Base-by-base conservation (phyloP, 192 early-diverging fungal species). In the Phycomyces blakesleeanus region DNA sequence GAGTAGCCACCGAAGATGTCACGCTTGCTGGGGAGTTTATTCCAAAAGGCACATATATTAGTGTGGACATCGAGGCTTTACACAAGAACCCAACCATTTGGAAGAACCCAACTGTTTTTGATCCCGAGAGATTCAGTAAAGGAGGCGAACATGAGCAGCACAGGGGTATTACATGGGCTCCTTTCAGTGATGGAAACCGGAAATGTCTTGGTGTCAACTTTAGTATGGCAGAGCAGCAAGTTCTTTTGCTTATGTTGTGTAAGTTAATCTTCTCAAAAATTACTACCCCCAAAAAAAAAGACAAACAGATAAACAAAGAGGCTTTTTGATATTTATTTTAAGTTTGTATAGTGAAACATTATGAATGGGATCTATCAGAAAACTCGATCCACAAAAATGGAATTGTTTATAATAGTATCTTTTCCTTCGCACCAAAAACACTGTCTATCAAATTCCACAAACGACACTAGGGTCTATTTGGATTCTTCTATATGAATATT, bases 121-220 rank as follows among this genome's bases (percentile, higher is more conserved):
- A 69, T 26, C 68, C 68, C 22, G 68, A 69, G 10, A 15, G 68
- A 26, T 69, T 69, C 26, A 25, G 29, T 0, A 21, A 53, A n/a
- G 68, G 49, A 10, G 53, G 53, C 16, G 61, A 51, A 6, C 40
- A 37, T 15, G 68, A 41, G 0, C 20, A 25, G 16, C 20, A 40
- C 44, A 22, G 24, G 64, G 40, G 68, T 1, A 73, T 76, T 51
- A 24, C 78, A n/a, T 87, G 81, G 78, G 56, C 79, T 6, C 77
- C 85, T 7, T 87, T 87, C 55, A 75, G 83, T 71, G 74, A 69
- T 29, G 85, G 83, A 25, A 54, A 61, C 26, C 76, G 80, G 27
- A 73, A 86, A 71, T 87, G 85, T 68, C 72, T 85, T 51, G 84
- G 84, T 21, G 80, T 82, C 81, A 79, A 81, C 55, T 88, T 88